Base-by-base conservation (phyloP, 441 rosid species). In the Populus hybrid region DNA sequence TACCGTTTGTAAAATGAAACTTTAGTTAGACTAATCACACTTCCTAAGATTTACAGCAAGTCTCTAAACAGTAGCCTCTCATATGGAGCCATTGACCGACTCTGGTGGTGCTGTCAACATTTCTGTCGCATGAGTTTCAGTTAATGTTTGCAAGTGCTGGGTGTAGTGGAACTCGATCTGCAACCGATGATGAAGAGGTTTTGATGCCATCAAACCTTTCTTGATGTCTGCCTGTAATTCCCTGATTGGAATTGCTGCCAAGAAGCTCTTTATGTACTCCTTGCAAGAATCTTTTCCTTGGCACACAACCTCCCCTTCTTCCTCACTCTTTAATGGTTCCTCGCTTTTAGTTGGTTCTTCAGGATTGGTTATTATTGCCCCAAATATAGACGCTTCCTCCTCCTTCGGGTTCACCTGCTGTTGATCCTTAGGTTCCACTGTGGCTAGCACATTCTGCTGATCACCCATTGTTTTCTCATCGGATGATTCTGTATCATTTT, bases 141-240 rank as follows among this genome's bases (percentile, higher is more conserved):
- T 69, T 32, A 38, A 8, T 11, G 80, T 61, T 38, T 81, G 78
- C 10, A 77, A 67, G 50, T 79, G 77, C 76, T 80, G 89, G 2
- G 97, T 89, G 83, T 86, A 93, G 79, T 94, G 95, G 83, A 93
- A 86, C 84, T 94, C 98, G 5, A 94, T 87, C 85, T 94, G 98
- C 67, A 94, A 86, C 64, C 92, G 89, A 68, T 89, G 98, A 84
- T 93, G 97, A 80, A 90, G 89, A 21, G 86, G 87, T 6, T 92
- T 88, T 1, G 97, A 86, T 63, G 87, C 80, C 72, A 89, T 88
- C 75, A 90, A 61, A 67, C 98, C 98, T 79, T 86, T 91, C 90
- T 89, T 92, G 78, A 89, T 85, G 82, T 94, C 98, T 2, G 86
- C 94, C 87, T 89, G 91, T 66, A 90, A 80, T 85, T 94, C 95